Percentiles rank a stretch among this genome's conserved stretches.
phyloP scores from a whole-genome alignment of 2,329 filamentous ascomycete species.

The Kalaharituber pfeilii region DNA sequence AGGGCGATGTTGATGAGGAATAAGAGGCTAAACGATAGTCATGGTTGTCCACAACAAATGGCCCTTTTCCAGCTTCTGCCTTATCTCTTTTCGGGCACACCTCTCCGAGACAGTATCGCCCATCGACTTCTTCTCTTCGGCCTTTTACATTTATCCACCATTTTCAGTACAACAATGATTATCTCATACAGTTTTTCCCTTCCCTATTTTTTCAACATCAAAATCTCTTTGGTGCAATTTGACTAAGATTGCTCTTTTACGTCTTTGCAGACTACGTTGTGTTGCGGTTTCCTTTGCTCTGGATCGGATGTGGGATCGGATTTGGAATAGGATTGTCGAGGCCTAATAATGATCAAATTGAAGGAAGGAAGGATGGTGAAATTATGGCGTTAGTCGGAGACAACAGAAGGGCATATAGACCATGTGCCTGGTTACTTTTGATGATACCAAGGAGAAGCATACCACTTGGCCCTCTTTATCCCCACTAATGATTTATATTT shows the following conservation, averaged over 20 bases:
- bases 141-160: not conserved
- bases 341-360: not conserved
- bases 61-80: not conserved
- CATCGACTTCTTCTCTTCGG: not conserved
- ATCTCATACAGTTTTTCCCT: too few species aligned
- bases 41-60: not conserved
- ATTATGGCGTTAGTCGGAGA: too few species aligned
- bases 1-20: not conserved
- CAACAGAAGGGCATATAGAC: not conserved
- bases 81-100: too few species aligned
- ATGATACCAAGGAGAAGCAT: not conserved
- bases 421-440: not conserved
- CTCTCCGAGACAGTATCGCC: not conserved
- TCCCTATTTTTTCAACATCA: not conserved
- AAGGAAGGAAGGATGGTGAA: not conserved
- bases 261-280: not conserved
- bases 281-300: not conserved
- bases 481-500: not conserved
- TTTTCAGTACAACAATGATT: not conserved
- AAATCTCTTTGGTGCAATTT: not conserved
- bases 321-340: not conserved
- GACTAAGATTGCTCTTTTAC: conserved; percentile 1
- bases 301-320: not conserved
- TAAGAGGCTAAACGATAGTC: not conserved
- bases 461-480: not conserved